Evolutionary conservation across 805 yeast species (phyloP).

Genomic region (Hanseniaspora mollemarum): DNA sequence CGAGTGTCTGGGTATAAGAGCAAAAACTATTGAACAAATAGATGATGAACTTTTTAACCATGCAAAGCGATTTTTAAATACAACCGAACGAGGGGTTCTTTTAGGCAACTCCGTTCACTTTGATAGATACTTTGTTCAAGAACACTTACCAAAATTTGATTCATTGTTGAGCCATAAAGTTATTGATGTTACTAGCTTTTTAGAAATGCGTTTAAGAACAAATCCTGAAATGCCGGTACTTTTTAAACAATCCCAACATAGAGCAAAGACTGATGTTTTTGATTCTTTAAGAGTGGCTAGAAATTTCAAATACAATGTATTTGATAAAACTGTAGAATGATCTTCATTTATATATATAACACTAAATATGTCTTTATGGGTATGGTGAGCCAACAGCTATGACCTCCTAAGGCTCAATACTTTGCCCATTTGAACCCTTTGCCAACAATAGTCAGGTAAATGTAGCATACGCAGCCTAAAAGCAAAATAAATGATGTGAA

Average conservation of each 20-base stretch:
- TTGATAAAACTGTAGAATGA: constrained; percentile 29
- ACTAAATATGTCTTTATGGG: too few species aligned
- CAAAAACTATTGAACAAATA: constrained; percentile 46
- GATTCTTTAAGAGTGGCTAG: constrained; percentile 79
- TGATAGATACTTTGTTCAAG: constrained; percentile 73
- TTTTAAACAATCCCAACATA: constrained; percentile 57
- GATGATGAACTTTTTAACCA: constrained; percentile 54
- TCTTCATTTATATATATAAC: not conserved
- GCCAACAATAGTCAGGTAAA: constrained; percentile 32
- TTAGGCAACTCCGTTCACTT: constrained; percentile 90
- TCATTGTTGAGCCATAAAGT: constrained; percentile 58
- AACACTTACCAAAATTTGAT: constrained; percentile 69
- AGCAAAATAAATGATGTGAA: constrained; percentile 31
- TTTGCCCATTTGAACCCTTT: constrained; percentile 33
- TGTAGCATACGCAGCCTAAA: constrained; percentile 32
- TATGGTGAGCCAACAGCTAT: too few species aligned
- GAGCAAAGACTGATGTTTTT: constrained; percentile 79
- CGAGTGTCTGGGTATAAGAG: constrained; percentile 1
- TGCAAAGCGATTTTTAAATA: constrained; percentile 42
- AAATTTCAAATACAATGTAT: constrained; percentile 62
- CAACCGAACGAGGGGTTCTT: constrained; percentile 49
- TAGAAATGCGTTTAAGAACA: constrained; percentile 69
- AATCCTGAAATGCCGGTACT: constrained; percentile 47
- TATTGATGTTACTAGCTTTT: constrained; percentile 76
- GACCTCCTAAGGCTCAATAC: constrained; percentile 19